Conservation (phyloP, 192 early-diverging fungal genomes). For the Podila epigama region DNA sequence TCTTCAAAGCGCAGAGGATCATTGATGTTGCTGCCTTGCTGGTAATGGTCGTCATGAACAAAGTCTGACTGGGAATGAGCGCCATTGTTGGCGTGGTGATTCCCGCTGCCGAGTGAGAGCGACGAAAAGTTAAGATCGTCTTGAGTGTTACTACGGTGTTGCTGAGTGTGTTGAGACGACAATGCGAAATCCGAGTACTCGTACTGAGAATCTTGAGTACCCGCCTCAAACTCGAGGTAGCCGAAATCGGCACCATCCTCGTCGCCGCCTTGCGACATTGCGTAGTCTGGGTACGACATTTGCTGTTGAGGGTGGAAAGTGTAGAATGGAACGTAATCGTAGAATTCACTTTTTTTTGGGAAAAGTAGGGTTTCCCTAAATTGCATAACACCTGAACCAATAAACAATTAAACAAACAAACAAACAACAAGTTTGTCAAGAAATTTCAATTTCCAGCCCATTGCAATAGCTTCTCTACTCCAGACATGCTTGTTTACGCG, state of each 20-base stretch:
- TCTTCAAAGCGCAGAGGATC: conserved; percentile 56
- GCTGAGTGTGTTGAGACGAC: conserved; percentile 53
- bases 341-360: not conserved
- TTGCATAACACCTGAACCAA: no score
- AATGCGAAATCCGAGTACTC: conserved; percentile 66
- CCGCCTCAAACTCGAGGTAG: conserved; percentile 64
- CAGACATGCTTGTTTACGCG: no score
- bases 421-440: no score
- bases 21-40: conserved; percentile 4
- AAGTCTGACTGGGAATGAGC: conserved; percentile 46
- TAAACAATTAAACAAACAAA: no score
- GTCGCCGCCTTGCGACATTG: conserved; percentile 51
- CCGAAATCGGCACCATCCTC: conserved; percentile 61
- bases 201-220: conserved; percentile 72
- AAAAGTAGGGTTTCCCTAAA: no score
- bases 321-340: not conserved
- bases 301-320: not conserved
- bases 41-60: conserved; percentile 2
- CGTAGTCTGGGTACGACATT: conserved; percentile 48
- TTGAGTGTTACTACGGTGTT: conserved; percentile 41
- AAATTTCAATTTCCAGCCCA: no score
- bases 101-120: conserved; percentile 40
- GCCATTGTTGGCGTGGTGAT: conserved; percentile 28
- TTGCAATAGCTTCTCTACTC: no score
- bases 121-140: conserved; percentile 59